Evolutionary conservation across 148 eudicot species (phyloP).

Genomic region (Rheum nobile): DNA sequence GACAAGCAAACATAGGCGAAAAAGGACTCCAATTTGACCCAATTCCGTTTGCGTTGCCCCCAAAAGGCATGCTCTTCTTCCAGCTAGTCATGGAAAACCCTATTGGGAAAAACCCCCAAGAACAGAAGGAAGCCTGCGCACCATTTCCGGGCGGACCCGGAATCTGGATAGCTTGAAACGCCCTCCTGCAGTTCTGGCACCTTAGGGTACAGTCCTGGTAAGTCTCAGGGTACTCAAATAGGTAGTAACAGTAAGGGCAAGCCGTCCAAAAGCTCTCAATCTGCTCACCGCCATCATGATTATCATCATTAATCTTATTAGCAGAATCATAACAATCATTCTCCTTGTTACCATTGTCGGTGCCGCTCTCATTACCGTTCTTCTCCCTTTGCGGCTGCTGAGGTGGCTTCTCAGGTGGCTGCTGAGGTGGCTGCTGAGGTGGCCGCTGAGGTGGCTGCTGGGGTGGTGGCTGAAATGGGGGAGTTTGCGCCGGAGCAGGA

Average conservation of each 20-base stretch:
- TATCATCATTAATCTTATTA: conserved; percentile 8
- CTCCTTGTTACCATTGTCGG: conserved; percentile 7
- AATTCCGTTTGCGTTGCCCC: conserved; percentile 14
- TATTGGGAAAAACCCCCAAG: conserved; percentile 84
- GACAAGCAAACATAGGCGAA: conserved; percentile 43
- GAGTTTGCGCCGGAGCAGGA: conserved; percentile 2
- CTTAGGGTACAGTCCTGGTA: conserved; percentile 58
- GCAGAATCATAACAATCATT: conserved; percentile 4
- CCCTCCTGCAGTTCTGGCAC: conserved; percentile 77
- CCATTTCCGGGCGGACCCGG: conserved; percentile 44
- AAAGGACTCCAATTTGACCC: conserved; percentile 59
- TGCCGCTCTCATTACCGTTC: background rate
- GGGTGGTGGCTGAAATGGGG: background rate
- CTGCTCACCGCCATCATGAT: conserved; percentile 15
- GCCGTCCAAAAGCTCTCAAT: conserved; percentile 65
- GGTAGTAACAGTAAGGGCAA: conserved; percentile 70
- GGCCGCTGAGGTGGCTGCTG: conserved; percentile 10
- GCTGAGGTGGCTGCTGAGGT: conserved; percentile 16
- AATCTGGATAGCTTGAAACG: conserved; percentile 57
- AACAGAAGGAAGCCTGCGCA: conserved; percentile 33
- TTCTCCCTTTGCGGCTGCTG: background rate
- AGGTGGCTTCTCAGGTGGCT: background rate
- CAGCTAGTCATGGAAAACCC: conserved; percentile 55
- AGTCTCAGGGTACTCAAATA: conserved; percentile 54
- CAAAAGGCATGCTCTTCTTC: conserved; percentile 39